Evolutionary conservation across 257 asterid species (phyloP).

Genomic region (Solanum raphanifolium): DNA sequence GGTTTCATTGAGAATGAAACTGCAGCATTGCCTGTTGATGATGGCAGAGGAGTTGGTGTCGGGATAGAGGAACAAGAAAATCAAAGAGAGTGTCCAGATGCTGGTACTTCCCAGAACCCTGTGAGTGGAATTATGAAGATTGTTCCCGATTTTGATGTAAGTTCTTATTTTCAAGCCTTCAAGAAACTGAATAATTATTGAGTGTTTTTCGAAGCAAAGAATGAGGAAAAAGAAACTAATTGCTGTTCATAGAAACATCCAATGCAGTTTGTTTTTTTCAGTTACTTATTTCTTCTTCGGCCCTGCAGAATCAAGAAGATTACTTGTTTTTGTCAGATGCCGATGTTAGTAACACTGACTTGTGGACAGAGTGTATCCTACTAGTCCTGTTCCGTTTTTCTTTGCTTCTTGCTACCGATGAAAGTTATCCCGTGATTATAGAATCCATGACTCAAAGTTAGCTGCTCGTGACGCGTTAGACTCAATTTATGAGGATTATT

Average conservation of each 20-base stretch:
- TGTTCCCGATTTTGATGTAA: constrained; percentile 77
- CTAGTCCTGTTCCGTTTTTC: neutral
- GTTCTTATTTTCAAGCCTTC: constrained; percentile 13
- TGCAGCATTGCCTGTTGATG: constrained; percentile 24
- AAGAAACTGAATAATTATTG: neutral
- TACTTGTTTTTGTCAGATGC: constrained; percentile 55
- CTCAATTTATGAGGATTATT: constrained; percentile 23
- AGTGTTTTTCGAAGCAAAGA: neutral
- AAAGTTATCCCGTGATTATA: neutral
- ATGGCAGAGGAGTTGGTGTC: constrained; percentile 33
- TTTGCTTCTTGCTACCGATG: neutral
- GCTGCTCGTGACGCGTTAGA: constrained; percentile 33
- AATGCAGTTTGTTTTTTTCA: neutral
- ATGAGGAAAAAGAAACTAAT: neutral
- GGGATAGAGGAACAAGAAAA: constrained; percentile 33
- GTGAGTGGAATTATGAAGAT: constrained; percentile 73
- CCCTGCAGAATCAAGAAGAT: constrained; percentile 59
- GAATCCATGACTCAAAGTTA: constrained; percentile 12
- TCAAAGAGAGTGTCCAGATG: constrained; percentile 42
- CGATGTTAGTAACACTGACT: constrained; percentile 50
- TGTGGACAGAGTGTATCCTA: constrained; percentile 74
- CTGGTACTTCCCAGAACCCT: constrained; percentile 54
- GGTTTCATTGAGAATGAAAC: constrained; percentile 27
- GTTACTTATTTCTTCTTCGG: neutral
- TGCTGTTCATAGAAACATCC: neutral